phyloP scores from a whole-genome alignment of 306 rosid species.

The Dryas octopetala region DNA sequence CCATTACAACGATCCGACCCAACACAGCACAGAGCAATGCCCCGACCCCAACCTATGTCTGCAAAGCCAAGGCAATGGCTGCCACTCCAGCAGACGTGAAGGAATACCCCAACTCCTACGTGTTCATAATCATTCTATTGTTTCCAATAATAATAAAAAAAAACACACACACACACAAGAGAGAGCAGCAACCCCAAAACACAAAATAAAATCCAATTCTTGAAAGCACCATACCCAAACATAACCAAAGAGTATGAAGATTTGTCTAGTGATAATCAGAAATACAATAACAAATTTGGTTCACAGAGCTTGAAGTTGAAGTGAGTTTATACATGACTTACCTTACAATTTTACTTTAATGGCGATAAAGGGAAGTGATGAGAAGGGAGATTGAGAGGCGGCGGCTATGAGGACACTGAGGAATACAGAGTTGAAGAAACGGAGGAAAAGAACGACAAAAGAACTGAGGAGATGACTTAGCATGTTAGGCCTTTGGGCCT shows the following conservation, averaged over 20 bases:
- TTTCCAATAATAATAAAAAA: too few relatives aligned
- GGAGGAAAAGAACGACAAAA: not conserved
- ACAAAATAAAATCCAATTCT: not conserved
- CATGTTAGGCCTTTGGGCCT: not conserved
- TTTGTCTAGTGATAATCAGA: not conserved
- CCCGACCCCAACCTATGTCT: too few relatives aligned
- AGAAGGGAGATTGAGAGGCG: not conserved
- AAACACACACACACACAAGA: not conserved
- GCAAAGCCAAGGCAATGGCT: too few relatives aligned
- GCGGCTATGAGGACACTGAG: not conserved
- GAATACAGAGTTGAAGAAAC: not conserved
- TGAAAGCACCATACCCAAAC: not conserved
- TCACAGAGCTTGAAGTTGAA: not conserved
- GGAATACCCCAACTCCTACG: too few relatives aligned
- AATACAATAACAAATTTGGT: not conserved
- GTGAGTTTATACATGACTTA: not conserved
- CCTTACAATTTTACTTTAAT: not conserved
- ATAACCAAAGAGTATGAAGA: not conserved
- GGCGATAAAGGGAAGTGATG: not conserved
- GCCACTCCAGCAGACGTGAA: too few relatives aligned
- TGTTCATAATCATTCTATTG: too few relatives aligned
- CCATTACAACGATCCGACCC: not conserved
- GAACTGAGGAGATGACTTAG: not conserved
- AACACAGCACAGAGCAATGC: too few relatives aligned
- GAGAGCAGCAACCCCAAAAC: not conserved